Evolutionary conservation across 2,329 filamentous ascomycete species (phyloP).

Genomic region (Neocucurbitaria cava): DNA sequence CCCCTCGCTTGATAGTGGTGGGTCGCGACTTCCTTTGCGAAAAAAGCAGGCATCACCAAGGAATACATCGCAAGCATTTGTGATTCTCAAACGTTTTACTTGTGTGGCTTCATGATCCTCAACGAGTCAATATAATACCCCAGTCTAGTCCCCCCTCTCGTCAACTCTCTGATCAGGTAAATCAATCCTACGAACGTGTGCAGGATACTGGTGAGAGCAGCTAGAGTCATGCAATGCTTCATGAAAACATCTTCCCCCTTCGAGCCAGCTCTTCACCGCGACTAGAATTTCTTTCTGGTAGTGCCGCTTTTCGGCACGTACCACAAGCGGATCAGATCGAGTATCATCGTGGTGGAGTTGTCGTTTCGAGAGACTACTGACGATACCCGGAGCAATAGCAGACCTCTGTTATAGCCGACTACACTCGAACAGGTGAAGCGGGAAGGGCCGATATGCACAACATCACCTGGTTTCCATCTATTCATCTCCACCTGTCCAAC

Average conservation of each 20-base stretch:
- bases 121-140: neutral
- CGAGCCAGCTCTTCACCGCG: neutral
- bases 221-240: neutral
- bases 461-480: neutral
- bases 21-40: neutral
- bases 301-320: neutral
- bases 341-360: neutral
- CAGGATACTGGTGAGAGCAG: too few species aligned
- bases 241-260: neutral
- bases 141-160: neutral
- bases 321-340: neutral
- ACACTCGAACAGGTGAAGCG: neutral
- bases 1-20: neutral
- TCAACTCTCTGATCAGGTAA: neutral
- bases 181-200: neutral
- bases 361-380: neutral
- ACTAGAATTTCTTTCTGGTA: neutral
- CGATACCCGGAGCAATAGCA: slow-evolving; percentile 12
- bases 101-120: neutral
- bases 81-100: neutral
- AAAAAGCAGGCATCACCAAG: neutral
- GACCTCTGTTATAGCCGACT: slow-evolving; percentile 2
- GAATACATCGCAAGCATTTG: neutral
- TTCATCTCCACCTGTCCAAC: neutral
- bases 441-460: slow-evolving; percentile 4